Evolutionary conservation across 1,284 basidiomycete species (phyloP).

Genomic region (Ustilago shanxiensis): DNA sequence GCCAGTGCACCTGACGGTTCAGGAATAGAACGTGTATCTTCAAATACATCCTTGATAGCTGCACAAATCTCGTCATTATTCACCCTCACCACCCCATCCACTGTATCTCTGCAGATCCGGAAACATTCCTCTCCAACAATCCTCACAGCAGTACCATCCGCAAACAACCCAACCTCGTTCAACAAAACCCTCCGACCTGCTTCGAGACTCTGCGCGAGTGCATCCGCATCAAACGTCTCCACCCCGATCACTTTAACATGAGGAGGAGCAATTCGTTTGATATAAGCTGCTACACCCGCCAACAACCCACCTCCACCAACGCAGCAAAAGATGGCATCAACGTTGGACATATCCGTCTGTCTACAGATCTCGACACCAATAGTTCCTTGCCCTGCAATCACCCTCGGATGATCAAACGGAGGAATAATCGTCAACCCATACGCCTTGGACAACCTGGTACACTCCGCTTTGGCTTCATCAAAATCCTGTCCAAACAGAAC

Average conservation of each 20-base stretch:
- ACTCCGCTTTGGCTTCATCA: conserved; percentile 96
- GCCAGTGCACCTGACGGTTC: conserved; percentile 97
- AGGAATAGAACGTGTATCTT: conserved; percentile 75
- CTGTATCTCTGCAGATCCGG: conserved; percentile 84
- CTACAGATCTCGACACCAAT: conserved; percentile 86
- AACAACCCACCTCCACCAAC: conserved; percentile 94
- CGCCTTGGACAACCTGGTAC: conserved; percentile 81
- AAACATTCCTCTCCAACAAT: conserved; percentile 95
- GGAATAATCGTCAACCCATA: conserved; percentile 92
- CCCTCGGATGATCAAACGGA: conserved; percentile 95
- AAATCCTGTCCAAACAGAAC: conserved; percentile 93
- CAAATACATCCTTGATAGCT: conserved; percentile 98
- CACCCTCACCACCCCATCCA: conserved; percentile 88
- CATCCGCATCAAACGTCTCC: conserved; percentile 96
- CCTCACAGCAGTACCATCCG: conserved; percentile 98
- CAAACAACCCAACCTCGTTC: conserved; percentile 93
- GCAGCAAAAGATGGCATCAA: conserved; percentile 89
- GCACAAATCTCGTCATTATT: conserved; percentile 98
- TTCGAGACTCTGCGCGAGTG: conserved; percentile 81
- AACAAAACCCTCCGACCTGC: conserved; percentile 82
- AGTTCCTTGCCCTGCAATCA: conserved; percentile 98
- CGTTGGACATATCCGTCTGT: conserved; percentile 67
- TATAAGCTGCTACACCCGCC: conserved; percentile 89
- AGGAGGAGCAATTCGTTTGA: conserved; percentile 92
- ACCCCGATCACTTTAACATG: conserved; percentile 86